A percentile compares a stretch with the other conserved stretches of the same genome.
phyloP scores from a whole-genome alignment of 805 yeast genomes.

The Nakazawaea wyomingensis region DNA sequence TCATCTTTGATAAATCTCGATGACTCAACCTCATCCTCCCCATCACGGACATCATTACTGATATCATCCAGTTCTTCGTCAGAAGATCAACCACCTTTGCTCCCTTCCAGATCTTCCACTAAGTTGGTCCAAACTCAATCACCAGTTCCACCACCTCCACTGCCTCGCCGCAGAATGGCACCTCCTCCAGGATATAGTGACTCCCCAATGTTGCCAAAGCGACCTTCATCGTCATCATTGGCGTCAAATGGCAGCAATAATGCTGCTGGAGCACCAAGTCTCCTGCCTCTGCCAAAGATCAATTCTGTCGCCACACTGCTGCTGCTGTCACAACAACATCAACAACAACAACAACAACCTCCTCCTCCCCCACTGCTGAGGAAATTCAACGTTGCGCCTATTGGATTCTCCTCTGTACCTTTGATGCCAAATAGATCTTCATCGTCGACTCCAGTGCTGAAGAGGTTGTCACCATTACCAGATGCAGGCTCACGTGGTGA shows the following conservation, averaged over 20 bases:
- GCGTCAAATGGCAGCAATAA: not conserved
- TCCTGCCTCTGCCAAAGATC: not conserved
- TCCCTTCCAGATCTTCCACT: not conserved
- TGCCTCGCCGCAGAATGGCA: slow-evolving; percentile 14
- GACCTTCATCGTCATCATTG: not conserved
- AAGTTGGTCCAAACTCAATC: slow-evolving; percentile 4
- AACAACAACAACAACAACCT: no score
- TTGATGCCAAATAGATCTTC: slow-evolving; percentile 11
- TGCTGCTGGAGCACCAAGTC: not conserved
- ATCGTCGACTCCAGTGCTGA: not conserved
- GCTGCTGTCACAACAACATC: no score
- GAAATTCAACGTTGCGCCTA: slow-evolving; percentile 6
- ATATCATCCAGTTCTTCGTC: slow-evolving; percentile 16
- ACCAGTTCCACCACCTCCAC: slow-evolving; percentile 12
- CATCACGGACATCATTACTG: slow-evolving; percentile 21
- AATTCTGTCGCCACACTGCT: not conserved
- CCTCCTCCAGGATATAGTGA: slow-evolving; percentile 10
- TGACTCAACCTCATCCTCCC: slow-evolving; percentile 21
- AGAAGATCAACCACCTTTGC: slow-evolving; percentile 13
- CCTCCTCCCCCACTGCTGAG: slow-evolving; percentile 9
- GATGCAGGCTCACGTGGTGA: no score
- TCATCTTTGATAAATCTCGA: slow-evolving; percentile 25
- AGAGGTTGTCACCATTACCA: not conserved
- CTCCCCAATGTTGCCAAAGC: slow-evolving; percentile 1
- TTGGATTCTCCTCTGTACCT: slow-evolving; percentile 10